Conservation (phyloP, 1,284 basidiomycete species). For the Ganoderma sp. region DNA sequence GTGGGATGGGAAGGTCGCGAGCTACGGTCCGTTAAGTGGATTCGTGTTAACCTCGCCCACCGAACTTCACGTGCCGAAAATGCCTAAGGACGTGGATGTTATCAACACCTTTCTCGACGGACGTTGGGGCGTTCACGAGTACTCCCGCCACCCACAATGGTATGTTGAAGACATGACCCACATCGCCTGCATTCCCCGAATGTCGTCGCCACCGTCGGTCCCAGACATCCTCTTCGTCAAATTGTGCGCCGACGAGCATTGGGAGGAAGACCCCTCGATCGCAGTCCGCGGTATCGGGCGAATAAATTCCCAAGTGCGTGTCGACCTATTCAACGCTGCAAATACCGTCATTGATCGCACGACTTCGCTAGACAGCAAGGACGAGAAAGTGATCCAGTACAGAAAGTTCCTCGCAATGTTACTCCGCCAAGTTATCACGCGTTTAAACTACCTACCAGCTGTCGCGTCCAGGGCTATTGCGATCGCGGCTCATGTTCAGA, state of each 20-base stretch:
- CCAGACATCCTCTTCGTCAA: neutral
- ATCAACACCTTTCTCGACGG: constrained; percentile 24
- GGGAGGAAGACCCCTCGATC: neutral
- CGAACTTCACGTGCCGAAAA: neutral
- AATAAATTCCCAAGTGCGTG: neutral
- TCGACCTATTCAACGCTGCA: neutral
- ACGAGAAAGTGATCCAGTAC: neutral
- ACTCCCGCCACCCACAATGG: neutral
- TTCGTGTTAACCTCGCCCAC: neutral
- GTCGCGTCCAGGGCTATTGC: neutral
- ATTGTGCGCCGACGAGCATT: neutral
- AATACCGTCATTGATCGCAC: neutral
- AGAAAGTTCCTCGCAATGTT: neutral
- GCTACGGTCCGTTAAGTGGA: neutral
- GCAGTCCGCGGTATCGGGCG: neutral
- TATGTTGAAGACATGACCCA: neutral
- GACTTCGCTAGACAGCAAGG: neutral
- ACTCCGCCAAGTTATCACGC: neutral
- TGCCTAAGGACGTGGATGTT: constrained; percentile 14
- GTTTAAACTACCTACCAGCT: neutral
- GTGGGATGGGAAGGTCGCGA: neutral
- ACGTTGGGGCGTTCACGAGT: constrained; percentile 24
- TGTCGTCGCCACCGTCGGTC: neutral
- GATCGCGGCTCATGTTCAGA: neutral
- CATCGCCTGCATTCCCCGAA: neutral